phyloP scores from a whole-genome alignment of 768 basidiomycete species.

The Amanita muscaria region DNA sequence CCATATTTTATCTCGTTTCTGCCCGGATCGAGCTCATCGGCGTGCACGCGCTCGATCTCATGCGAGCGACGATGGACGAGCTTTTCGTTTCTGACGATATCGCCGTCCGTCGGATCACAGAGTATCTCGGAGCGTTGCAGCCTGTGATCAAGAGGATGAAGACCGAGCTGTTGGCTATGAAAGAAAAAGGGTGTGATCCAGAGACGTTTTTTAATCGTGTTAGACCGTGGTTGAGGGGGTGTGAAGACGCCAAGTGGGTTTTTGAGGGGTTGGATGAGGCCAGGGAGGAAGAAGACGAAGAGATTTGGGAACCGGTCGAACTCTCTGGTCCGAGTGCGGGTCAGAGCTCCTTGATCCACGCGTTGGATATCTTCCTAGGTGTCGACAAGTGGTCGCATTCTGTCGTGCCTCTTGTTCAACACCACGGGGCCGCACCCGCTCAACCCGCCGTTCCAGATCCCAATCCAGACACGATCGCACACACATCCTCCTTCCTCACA shows the following conservation, averaged over 20 bases:
- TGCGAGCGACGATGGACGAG: conserved; percentile 84
- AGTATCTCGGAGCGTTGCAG: conserved; percentile 57
- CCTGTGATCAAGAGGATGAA: conserved; percentile 57
- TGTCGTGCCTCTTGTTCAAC: background rate
- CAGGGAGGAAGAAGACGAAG: conserved; percentile 15
- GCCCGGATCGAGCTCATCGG: conserved; percentile 83
- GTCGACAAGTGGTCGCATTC: conserved; percentile 43
- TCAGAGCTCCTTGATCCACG: conserved; percentile 73
- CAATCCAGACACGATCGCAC: conserved; percentile 10
- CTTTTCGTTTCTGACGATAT: conserved; percentile 68
- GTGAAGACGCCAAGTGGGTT: conserved; percentile 39
- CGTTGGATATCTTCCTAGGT: conserved; percentile 68
- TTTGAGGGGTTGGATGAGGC: conserved; percentile 46
- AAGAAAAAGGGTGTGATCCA: conserved; percentile 58
- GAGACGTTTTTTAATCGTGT: conserved; percentile 62
- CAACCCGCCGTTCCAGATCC: conserved; percentile 12
- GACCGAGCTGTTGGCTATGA: conserved; percentile 51
- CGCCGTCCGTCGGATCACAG: conserved; percentile 51
- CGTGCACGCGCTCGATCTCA: conserved; percentile 75
- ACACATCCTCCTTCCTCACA: conserved; percentile 43
- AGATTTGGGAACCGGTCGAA: conserved; percentile 35
- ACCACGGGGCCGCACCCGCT: background rate
- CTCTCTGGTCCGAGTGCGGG: conserved; percentile 83
- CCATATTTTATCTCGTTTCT: conserved; percentile 82
- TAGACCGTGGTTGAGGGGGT: conserved; percentile 77